Base-by-base conservation (phyloP, 805 yeast genomes). In the Ogataea populi-albae region DNA sequence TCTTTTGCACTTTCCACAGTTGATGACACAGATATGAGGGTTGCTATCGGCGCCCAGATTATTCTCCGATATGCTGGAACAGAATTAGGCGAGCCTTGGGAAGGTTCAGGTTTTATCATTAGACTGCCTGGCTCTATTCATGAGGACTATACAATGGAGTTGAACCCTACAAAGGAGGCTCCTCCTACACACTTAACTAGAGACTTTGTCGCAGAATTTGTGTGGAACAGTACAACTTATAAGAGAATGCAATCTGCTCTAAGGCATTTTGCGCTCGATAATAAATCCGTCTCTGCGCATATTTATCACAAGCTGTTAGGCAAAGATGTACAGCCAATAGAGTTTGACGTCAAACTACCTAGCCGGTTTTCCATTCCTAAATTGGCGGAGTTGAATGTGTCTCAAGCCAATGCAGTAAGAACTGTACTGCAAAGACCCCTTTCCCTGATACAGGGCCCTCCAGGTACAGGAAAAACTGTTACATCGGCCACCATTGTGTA, bases 391-490 rank as follows among this genome's bases (percentile, higher is more conserved):
- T 67, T 89, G 46, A 89, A 89, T 57, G 69, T 66, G 6, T 86
- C 96, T 2, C 97, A 89, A 59, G 72, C 73, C 3, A 75, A 73
- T 50, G 96, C 97, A 0, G 87, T 89, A 17, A 67, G 71, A 34
- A 61, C 71, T 8, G 95, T 81, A 0, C 59, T 87, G 39, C 73
- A 73, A 49, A 68, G 77, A 46, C 95, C 95, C 2, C 65, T 88
- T 28, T 75, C 93, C 5, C 68, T 87, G 46, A 86, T 87, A 43
- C 96, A 89, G 59, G 97, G 97, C 12, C 97, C 97, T 7, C 97
- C 97, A 3, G 95, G 95, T 45, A 89, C 97, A 0, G 97, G 97
- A 57, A 89, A 89, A 55, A 89, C 97, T 1, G 94, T 86, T 11
- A 88, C 96, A 0, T 86, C 96, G 0, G 91, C 96, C 2, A 81